phyloP scores from a whole-genome alignment of 176 grass and related monocot species.

The Zoysia pacifica region DNA sequence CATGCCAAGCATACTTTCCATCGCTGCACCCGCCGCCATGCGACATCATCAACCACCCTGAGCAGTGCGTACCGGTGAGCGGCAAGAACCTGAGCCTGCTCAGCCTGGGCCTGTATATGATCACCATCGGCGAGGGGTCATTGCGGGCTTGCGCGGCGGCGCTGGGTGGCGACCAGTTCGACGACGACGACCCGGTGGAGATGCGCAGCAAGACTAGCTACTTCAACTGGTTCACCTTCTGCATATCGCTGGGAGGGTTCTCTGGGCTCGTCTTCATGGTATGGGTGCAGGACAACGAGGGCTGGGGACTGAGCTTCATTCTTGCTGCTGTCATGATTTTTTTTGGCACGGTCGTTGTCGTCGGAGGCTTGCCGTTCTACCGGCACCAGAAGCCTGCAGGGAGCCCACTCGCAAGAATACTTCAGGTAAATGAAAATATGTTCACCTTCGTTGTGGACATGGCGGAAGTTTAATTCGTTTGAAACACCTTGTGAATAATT shows the following conservation, averaged over 20 bases:
- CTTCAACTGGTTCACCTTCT: slow-evolving; percentile 72
- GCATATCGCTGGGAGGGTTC: slow-evolving; percentile 44
- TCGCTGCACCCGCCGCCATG: slow-evolving; percentile 54
- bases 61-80: slow-evolving; percentile 23
- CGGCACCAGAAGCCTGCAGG: slow-evolving; percentile 57
- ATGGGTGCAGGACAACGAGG: slow-evolving; percentile 63
- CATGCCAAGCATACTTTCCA: slow-evolving; percentile 46
- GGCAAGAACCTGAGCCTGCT: slow-evolving; percentile 45
- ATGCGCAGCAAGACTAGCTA: slow-evolving; percentile 43
- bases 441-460: too few relatives aligned
- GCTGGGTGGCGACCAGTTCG: slow-evolving; percentile 70
- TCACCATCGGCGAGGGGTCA: slow-evolving; percentile 46
- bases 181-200: slow-evolving; percentile 35
- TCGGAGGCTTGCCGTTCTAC: slow-evolving; percentile 47
- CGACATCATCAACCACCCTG: slow-evolving; percentile 22
- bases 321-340: slow-evolving; percentile 35
- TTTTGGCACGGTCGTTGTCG: slow-evolving; percentile 22
- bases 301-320: slow-evolving; percentile 47
- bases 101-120: slow-evolving; percentile 52
- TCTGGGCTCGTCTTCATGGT: slow-evolving; percentile 54
- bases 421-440: slow-evolving; percentile 37
- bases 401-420: slow-evolving; percentile 65
- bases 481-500: background rate
- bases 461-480: too few relatives aligned
- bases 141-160: slow-evolving; percentile 44